These are phyloP conservation scores for Glycine soja DNA, from an alignment of 306 rosid species.

Conservation along the genomic window DNA sequence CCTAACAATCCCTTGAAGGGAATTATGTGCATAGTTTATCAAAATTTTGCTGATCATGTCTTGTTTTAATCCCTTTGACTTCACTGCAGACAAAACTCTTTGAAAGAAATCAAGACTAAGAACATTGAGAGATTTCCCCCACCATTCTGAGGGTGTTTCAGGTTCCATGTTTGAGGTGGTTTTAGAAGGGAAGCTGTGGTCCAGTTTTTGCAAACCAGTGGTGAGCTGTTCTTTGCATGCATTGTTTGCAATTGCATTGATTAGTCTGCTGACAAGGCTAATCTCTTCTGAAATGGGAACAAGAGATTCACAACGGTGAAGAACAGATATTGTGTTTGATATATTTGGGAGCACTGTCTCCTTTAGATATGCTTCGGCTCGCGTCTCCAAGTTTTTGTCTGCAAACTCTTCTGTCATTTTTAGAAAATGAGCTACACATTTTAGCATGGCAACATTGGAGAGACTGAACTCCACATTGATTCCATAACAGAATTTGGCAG, in stretches of 20 bases:
- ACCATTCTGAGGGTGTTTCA: constrained; percentile 95
- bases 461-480: constrained; percentile 71
- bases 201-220: constrained; percentile 82
- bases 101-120: constrained; percentile 86
- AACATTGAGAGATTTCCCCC: constrained; percentile 80
- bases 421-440: constrained; percentile 74
- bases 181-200: constrained; percentile 76
- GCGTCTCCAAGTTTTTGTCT: constrained; percentile 74
- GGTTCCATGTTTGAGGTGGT: constrained; percentile 61
- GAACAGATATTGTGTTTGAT: constrained; percentile 81
- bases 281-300: constrained; percentile 84
- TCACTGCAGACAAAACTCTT: constrained; percentile 77
- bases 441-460: constrained; percentile 81
- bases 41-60: constrained; percentile 90
- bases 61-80: constrained; percentile 92
- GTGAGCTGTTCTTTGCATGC: constrained; percentile 97
- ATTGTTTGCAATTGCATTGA: constrained; percentile 82
- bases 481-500: constrained; percentile 95
- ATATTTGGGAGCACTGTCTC: constrained; percentile 74
- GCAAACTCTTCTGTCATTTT: constrained; percentile 93
- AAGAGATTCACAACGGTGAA: constrained; percentile 83
- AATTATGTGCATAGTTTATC: constrained; percentile 83
- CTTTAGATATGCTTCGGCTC: constrained; percentile 73
- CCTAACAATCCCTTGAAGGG: constrained; percentile 81
- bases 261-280: constrained; percentile 72